Evolutionary conservation across 2,329 filamentous ascomycete species (phyloP).

Genomic region (Hypoxylon sp.): DNA sequence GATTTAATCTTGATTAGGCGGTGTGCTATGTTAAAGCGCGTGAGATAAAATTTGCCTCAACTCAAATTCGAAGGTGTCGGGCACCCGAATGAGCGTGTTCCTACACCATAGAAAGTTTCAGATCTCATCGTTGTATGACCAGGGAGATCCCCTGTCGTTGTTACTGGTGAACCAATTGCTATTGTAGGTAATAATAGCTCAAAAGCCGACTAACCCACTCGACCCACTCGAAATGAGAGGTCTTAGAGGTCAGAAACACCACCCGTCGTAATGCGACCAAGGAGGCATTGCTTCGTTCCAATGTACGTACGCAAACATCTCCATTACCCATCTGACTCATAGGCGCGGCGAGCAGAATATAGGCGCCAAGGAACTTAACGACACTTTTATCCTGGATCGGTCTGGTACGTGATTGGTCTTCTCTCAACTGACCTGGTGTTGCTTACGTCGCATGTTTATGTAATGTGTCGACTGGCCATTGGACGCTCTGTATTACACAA

Average conservation of each 20-base stretch:
- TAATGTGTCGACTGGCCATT: constrained; percentile 37
- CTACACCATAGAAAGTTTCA: constrained; percentile 19
- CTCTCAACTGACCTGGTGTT: constrained; percentile 5
- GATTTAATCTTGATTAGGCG: constrained; percentile 22
- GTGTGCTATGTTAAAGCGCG: constrained; percentile 20
- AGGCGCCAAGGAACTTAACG: constrained; percentile 30
- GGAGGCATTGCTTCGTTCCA: background rate
- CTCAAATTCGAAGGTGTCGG: background rate
- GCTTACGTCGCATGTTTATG: constrained; percentile 38
- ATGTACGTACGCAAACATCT: background rate
- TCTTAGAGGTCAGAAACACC: constrained; percentile 9
- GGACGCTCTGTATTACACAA: constrained; percentile 29
- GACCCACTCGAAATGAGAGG: constrained; percentile 1
- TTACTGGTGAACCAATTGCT: constrained; percentile 21
- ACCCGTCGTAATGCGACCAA: constrained; percentile 13
- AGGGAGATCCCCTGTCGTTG: constrained; percentile 4
- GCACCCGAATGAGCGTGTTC: constrained; percentile 1
- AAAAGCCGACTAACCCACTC: constrained; percentile 16
- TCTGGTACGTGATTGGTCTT: constrained; percentile 28
- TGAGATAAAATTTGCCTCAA: constrained; percentile 24
- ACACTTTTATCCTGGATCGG: constrained; percentile 16
- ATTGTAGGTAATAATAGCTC: constrained; percentile 1
- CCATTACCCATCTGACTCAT: constrained; percentile 37
- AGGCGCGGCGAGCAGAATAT: constrained; percentile 11
- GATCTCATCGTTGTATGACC: constrained; percentile 19